Evolutionary conservation across 257 asterid genomes (phyloP).

Genomic region (Gentiana dahurica): DNA sequence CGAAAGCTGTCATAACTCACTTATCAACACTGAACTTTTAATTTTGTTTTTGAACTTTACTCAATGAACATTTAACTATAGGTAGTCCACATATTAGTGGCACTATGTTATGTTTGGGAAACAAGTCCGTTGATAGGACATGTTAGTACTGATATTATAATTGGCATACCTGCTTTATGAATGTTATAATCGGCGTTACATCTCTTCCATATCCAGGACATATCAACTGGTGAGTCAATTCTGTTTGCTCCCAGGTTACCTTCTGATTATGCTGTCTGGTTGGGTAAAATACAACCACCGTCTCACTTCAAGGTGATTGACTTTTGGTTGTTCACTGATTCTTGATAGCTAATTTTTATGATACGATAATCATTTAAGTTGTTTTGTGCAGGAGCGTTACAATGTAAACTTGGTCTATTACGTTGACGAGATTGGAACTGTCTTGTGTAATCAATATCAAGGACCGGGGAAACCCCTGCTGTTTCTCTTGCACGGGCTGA

Average conservation of each 20-base stretch:
- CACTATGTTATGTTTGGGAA: too few species aligned
- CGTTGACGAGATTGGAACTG: slow-evolving; percentile 65
- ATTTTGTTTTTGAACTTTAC: too few species aligned
- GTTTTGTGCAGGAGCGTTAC: slow-evolving; percentile 64
- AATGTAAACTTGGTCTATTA: slow-evolving; percentile 48
- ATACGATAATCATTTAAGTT: slow-evolving; percentile 5
- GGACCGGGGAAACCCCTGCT: slow-evolving; percentile 66
- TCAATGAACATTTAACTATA: too few species aligned
- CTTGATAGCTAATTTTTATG: not conserved
- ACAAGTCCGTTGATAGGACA: too few species aligned
- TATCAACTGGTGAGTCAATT: slow-evolving; percentile 66
- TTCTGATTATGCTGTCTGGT: slow-evolving; percentile 82
- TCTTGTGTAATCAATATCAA: slow-evolving; percentile 45
- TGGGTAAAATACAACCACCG: slow-evolving; percentile 77
- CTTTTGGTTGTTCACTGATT: not conserved
- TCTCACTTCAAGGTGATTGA: slow-evolving; percentile 69
- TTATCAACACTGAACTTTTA: not conserved
- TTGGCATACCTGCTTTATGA: not conserved
- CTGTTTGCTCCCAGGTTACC: slow-evolving; percentile 90
- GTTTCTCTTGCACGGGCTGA: slow-evolving; percentile 84
- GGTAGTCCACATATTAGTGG: too few species aligned
- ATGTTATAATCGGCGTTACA: not conserved
- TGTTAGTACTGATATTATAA: too few species aligned
- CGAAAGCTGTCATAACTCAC: too few species aligned
- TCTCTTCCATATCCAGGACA: slow-evolving; percentile 44